Evolutionary conservation across 345 rosid genomes (phyloP), one percentile per base, ranked within the genome.

Genomic region (Moricandia moricandioides): DNA sequence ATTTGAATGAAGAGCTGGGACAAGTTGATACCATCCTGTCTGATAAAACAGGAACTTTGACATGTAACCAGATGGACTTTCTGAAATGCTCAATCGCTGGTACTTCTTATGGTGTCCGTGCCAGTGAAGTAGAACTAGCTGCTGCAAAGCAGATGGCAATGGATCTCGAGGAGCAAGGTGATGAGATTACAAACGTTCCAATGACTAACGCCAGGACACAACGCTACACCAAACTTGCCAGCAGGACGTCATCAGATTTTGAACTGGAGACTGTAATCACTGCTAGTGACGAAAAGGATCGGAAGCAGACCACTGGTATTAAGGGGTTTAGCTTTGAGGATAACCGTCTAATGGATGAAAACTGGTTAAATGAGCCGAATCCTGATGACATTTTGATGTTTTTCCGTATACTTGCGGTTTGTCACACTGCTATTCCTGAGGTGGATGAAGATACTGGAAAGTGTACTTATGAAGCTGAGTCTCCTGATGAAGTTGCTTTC

Each of bases 21-120:
- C 96, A 86, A 78, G 93, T 90, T n/a, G 88, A 88, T 39, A 90
- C 84, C 37, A 83, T 88, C 77, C 78, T 90, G 13, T 85, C 93
- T 0, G 96, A 88, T 83, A 90, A 90, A 84, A 90, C 93, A 1
- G 96, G 93, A 55, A 91, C 96, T 18, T 79, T 90, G 87, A 90
- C 96, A 12, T 85, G 96, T 74, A 88, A 90, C 69, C 91, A 76
- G 81, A 90, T 90, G 96, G 90, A 88, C 33, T 88, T 90, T 57
- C 70, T 81, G 80, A 90, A 88, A 76, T 90, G 96, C 80, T 90
- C 96, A 4, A 88, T 90, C 14, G 96, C 90, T 4, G 91, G 96
- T 70, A 40, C 76, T 63, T 80, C 91, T 1, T 90, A 90, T 82
- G 93, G 90, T 3, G 84, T 83, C 49, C 65, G 70, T 27, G 73